Evolutionary conservation across 139 green algal genomes (phyloP).

Genomic region (Tetratostichococcus sp.): DNA sequence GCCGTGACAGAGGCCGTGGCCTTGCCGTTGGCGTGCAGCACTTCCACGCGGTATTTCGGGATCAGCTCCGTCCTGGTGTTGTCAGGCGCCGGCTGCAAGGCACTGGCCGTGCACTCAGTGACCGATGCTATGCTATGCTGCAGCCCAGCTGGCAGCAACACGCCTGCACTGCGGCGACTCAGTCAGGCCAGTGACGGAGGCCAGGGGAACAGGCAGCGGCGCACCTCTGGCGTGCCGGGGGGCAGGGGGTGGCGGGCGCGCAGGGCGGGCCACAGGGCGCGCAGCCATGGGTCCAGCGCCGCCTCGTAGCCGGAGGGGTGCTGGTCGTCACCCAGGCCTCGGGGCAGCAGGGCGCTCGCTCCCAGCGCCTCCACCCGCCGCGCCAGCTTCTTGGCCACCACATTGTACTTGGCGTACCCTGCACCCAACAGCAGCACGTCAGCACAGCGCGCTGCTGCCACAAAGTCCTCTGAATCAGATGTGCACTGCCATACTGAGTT

Average conservation of each 20-base stretch:
- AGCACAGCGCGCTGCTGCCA: too few relatives aligned
- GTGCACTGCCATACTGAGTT: too few relatives aligned
- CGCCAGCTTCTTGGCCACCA: constrained; percentile 86
- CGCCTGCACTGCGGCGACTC: too few relatives aligned
- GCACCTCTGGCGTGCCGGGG: constrained; percentile 30
- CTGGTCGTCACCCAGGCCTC: constrained; percentile 88
- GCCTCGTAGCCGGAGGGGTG: constrained; percentile 80
- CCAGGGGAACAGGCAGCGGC: too few relatives aligned
- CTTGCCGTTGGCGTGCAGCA: constrained; percentile 12
- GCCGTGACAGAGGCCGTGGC: background rate
- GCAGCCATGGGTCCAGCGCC: constrained; percentile 84
- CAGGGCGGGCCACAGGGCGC: constrained; percentile 66
- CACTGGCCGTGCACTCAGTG: background rate
- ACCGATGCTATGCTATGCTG: too few relatives aligned
- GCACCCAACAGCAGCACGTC: too few relatives aligned
- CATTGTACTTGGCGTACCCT: constrained; percentile 90
- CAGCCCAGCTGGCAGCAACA: too few relatives aligned
- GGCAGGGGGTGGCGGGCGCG: constrained; percentile 40
- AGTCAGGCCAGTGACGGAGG: too few relatives aligned
- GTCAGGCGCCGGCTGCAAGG: constrained; percentile 39
- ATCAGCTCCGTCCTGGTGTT: constrained; percentile 38
- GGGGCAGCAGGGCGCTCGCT: constrained; percentile 45
- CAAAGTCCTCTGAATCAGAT: too few relatives aligned
- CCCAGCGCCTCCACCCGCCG: constrained; percentile 79
- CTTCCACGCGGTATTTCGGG: constrained; percentile 47